Percentiles rank a stretch among this genome's conserved stretches.
These are phyloP conservation scores for Dactylorhiza incarnata DNA, from an alignment of 106 monocot species.

Conservation along the genomic window DNA sequence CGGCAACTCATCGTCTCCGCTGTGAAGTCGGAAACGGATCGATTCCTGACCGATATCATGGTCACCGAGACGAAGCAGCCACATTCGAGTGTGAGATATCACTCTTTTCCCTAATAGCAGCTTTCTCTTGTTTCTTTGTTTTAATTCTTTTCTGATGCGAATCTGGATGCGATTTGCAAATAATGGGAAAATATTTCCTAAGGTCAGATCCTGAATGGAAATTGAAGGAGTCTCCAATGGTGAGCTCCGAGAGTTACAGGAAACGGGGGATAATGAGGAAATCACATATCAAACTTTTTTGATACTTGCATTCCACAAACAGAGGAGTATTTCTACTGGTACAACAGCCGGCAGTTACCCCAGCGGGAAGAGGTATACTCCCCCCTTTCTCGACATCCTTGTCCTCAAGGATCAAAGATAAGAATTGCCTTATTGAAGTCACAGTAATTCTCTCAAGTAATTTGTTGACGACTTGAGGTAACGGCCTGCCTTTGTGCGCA, in stretches of 20 bases:
- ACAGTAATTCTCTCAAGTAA: too few species aligned
- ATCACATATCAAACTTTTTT: too few species aligned
- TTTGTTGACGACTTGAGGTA: too few species aligned
- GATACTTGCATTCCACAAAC: too few species aligned
- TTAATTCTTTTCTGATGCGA: background rate
- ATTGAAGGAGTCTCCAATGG: background rate
- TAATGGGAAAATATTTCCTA: background rate
- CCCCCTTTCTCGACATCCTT: too few species aligned
- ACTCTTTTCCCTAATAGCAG: background rate
- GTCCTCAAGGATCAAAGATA: too few species aligned
- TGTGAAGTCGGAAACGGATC: conserved; percentile 23
- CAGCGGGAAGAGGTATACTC: too few species aligned
- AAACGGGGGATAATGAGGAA: too few species aligned
- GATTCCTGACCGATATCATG: conserved; percentile 26
- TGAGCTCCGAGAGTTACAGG: background rate
- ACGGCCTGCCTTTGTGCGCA: too few species aligned
- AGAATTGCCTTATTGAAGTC: too few species aligned
- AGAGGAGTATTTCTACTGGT: too few species aligned
- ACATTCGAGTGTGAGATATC: conserved; percentile 43
- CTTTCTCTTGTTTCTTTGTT: background rate
- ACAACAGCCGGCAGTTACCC: too few species aligned
- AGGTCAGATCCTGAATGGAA: background rate
- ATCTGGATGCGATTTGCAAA: background rate
- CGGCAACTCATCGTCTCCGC: conserved; percentile 22
- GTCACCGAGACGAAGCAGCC: conserved; percentile 68